These are phyloP conservation scores for Yamadazyma philogaea DNA, from an alignment of 805 yeast species.

Conservation along the genomic window DNA sequence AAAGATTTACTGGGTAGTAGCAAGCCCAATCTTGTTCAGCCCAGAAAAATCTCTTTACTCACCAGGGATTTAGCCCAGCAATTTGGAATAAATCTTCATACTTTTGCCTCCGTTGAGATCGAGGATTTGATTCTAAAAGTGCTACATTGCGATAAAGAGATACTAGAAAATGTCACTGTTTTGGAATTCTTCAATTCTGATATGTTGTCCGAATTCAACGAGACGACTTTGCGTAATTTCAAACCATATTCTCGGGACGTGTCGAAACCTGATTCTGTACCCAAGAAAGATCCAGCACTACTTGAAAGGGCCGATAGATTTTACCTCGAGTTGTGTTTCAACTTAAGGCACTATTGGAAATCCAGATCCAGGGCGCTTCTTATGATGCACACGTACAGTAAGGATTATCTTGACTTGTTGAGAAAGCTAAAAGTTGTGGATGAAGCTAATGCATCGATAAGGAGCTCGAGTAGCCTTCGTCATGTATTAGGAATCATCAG, in stretches of 20 bases:
- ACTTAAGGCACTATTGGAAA: conserved; percentile 86
- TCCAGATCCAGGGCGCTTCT: conserved; percentile 83
- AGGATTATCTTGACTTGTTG: conserved; percentile 72
- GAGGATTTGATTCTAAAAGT: conserved; percentile 68
- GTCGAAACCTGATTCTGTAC: conserved; percentile 38
- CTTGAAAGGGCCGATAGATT: conserved; percentile 85
- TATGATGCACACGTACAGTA: conserved; percentile 66
- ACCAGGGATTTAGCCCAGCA: conserved; percentile 89
- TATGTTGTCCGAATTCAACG: conserved; percentile 72
- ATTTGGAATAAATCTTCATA: conserved; percentile 89
- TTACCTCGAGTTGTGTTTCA: conserved; percentile 77
- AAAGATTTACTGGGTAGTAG: conserved; percentile 23
- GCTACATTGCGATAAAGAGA: conserved; percentile 69
- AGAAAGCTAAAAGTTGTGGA: conserved; percentile 68
- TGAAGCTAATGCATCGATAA: conserved; percentile 64
- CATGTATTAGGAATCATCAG: conserved; percentile 78
- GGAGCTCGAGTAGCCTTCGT: conserved; percentile 63
- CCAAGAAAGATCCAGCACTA: conserved; percentile 68
- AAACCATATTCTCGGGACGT: conserved; percentile 80
- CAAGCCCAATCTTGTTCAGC: conserved; percentile 1
- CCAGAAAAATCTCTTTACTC: conserved; percentile 61
- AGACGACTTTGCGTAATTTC: conserved; percentile 64
- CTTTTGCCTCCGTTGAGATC: conserved; percentile 60
- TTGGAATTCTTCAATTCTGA: conserved; percentile 81
- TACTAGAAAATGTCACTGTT: conserved; percentile 66